Base-by-base conservation (phyloP, 2,329 filamentous ascomycete species). In the Nemania sp. region DNA sequence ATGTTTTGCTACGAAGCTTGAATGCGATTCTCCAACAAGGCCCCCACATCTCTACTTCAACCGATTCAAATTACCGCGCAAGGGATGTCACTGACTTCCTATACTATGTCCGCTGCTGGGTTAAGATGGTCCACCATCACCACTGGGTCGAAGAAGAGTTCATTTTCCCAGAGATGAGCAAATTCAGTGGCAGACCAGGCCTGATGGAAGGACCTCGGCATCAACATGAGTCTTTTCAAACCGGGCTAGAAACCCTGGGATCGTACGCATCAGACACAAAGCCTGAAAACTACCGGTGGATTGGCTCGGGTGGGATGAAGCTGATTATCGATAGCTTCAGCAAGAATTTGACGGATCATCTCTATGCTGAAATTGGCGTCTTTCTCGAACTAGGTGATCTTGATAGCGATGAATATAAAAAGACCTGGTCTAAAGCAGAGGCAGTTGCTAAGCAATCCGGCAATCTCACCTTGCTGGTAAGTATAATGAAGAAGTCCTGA, bases 141-240 rank as follows among this genome's bases (percentile, higher is more conserved):
- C 79, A 81, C 63, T 58, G 70, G 1, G 67, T 73, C 41, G 80
- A 81, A 62, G 80, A 81, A 57, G 64, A 52, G 0, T 65, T 73
- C 52, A 78, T 80, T 27, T 81, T 82, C 62, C 79, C 80, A 0
- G 75, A 72, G 32, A 67, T 80, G 5, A 77, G 78, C 32, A 74
- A 73, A n/a, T 69, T 78, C 22, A 75, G 74, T 7, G 72, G 74
- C 6, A 70, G 74, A 29, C 70, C 72, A 0, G 76, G 74, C 1
- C 29, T 79, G 2, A 81, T 81, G 79, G 72, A 75, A 2, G 70
- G 63, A 8, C 78, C 79, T 27, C 64, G 75, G n/a, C 69, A 76
- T 20, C 77, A 81, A 64, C 80, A 81, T 68, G 69, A 75, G 32
- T 64, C 71, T 1, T 79, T 81, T 49, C 77, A 80, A 5, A 57